phyloP scores from a whole-genome alignment of 495 filamentous ascomycete genomes.

The Penicillium diatomitis region DNA sequence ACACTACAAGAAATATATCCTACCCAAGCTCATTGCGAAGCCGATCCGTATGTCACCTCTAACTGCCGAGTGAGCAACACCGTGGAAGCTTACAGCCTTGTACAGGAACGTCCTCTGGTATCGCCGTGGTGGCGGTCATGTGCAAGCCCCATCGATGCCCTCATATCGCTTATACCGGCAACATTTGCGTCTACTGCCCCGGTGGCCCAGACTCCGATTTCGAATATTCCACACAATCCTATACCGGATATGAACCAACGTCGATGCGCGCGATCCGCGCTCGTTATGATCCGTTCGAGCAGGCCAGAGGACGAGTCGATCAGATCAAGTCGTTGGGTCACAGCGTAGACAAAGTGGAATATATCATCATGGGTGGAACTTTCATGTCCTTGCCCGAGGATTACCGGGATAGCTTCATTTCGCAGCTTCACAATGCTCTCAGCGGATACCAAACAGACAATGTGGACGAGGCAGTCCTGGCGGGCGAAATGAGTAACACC shows the following conservation, averaged over 20 bases:
- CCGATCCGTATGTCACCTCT: slow-evolving; percentile 61
- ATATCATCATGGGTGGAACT: slow-evolving; percentile 99
- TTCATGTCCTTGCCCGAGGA: slow-evolving; percentile 92
- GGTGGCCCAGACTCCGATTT: slow-evolving; percentile 97
- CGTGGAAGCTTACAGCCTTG: slow-evolving; percentile 8
- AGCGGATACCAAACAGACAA: slow-evolving; percentile 84
- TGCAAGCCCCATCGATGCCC: slow-evolving; percentile 98
- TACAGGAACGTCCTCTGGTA: slow-evolving; percentile 80
- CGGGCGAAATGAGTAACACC: slow-evolving; percentile 84
- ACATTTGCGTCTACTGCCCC: slow-evolving; percentile 98
- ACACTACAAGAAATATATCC: slow-evolving; percentile 98
- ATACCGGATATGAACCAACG: slow-evolving; percentile 96
- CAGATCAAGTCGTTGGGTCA: slow-evolving; percentile 92
- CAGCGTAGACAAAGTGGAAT: slow-evolving; percentile 97
- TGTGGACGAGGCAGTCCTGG: slow-evolving; percentile 90
- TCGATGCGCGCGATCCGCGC: slow-evolving; percentile 97
- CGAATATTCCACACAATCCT: slow-evolving; percentile 97
- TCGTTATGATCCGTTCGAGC: slow-evolving; percentile 95
- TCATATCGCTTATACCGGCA: slow-evolving; percentile 95
- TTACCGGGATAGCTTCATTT: slow-evolving; percentile 87
- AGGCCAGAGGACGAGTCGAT: slow-evolving; percentile 90
- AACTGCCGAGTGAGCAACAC: not conserved
- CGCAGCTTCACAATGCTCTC: slow-evolving; percentile 91
- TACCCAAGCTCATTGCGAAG: slow-evolving; percentile 92
- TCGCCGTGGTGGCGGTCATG: slow-evolving; percentile 99